Conservation (phyloP, 495 filamentous ascomycete species). For the Rostrohypoxylon terebratum region DNA sequence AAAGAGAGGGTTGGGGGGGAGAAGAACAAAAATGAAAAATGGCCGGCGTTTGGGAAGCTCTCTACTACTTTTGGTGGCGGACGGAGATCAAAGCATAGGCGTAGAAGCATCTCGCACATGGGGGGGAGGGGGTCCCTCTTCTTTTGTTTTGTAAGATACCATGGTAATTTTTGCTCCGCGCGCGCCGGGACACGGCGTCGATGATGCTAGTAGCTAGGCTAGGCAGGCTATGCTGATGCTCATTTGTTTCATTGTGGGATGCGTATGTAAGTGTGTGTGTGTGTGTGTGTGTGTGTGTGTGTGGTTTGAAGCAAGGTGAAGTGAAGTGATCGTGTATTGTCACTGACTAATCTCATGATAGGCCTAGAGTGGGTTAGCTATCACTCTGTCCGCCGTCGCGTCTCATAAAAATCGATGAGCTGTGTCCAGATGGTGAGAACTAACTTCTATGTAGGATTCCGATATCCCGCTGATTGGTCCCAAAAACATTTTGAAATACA, state of each 20-base stretch:
- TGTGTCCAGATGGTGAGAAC: not conserved
- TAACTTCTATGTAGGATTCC: not conserved
- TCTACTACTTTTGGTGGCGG: slow-evolving; percentile 10
- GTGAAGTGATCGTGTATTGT: too few species aligned
- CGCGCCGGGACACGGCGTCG: not conserved
- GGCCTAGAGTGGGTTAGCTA: not conserved
- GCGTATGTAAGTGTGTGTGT: too few species aligned
- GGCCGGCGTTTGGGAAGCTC: slow-evolving; percentile 14
- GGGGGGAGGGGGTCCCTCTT: not conserved
- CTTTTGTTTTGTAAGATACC: slow-evolving; percentile 16
- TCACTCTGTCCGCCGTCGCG: not conserved
- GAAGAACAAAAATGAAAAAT: not conserved
- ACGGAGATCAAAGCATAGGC: not conserved
- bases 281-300: not conserved
- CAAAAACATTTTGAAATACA: slow-evolving; percentile 9
- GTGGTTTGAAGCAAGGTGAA: not conserved
- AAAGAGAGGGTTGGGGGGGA: not conserved
- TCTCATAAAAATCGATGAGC: not conserved
- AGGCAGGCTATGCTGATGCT: not conserved
- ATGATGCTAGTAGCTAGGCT: not conserved
- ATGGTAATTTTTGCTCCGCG: slow-evolving; percentile 4
- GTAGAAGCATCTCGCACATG: not conserved
- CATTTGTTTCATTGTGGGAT: not conserved
- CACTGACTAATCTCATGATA: not conserved
- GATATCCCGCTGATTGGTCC: not conserved